Evolutionary conservation across 179 eudicot species (phyloP), one percentile per base, ranked within the genome.

Genomic region (Beta corolliflora): DNA sequence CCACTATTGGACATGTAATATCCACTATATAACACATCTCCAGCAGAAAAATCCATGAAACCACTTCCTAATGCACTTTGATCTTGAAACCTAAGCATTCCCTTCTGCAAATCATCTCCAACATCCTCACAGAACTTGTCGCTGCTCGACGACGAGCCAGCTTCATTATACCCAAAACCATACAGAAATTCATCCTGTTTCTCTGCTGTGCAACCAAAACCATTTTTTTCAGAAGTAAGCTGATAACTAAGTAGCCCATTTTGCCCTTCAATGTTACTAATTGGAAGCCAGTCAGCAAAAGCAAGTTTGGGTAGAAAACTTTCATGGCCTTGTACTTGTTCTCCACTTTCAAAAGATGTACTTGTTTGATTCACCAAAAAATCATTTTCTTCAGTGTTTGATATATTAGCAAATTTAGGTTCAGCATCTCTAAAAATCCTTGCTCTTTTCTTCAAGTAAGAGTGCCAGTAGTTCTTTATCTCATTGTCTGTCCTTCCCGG

Each of bases 401-500:
- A 50, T 68, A 74, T 78, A 56, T 73, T 76, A 1, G 67, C 58
- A 9, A 29, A 4, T 2, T 56, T 77, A 16, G 61, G 73, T 58
- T 86, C 77, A 45, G 68, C 15, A n/a, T 77, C 60, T 70, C 56
- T 85, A 12, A 71, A 19, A 77, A 81, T 79, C 1, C 72, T 61
- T 9, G 68, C 10, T 81, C 76, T 87, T 88, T 92, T 93, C 88
- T 93, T 93, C 60, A 95, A 69, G 81, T 86, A 87, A 4, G 98
- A 92, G 80, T 95, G 96, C 98, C 98, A 95, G 74, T 87, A 79
- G 81, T 95, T 95, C 81, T 93, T 95, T 60, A 95, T 89, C 91
- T 95, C 98, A 7, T 95, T 93, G 64, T 95, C 98, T 7, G 97
- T 95, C 73, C 98, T 89, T 80, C 98, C 98, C 0, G 94, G 93